These are phyloP conservation scores for Strobilomyces dryophilus DNA, from an alignment of 768 basidiomycete genomes.

Conservation along the genomic window DNA sequence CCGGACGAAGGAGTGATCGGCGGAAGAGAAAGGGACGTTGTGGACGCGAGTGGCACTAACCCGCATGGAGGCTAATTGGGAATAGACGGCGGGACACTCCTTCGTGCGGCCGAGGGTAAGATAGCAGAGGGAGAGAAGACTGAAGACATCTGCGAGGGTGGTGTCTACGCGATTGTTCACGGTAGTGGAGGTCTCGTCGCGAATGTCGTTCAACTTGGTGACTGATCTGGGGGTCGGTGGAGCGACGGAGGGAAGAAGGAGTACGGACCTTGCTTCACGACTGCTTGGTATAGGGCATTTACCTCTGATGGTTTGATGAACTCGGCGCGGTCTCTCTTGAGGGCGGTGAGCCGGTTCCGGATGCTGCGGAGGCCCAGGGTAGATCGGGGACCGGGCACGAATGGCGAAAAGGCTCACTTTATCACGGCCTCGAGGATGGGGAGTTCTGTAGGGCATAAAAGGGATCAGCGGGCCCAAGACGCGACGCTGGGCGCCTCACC, in stretches of 20 bases:
- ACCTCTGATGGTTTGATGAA: conserved; percentile 95
- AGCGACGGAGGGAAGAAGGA: background rate
- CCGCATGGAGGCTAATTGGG: conserved; percentile 93
- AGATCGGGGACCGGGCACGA: conserved; percentile 5
- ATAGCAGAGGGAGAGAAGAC: conserved; percentile 92
- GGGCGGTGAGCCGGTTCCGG: conserved; percentile 88
- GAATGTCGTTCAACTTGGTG: conserved; percentile 86
- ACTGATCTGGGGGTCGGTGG: conserved; percentile 42
- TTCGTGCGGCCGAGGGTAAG: conserved; percentile 95
- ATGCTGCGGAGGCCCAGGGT: conserved; percentile 52
- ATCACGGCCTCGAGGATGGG: conserved; percentile 94
- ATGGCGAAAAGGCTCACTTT: conserved; percentile 49
- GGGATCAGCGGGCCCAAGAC: background rate
- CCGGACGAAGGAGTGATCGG: background rate
- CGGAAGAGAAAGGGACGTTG: conserved; percentile 4
- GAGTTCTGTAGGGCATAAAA: conserved; percentile 56
- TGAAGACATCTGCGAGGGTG: conserved; percentile 93
- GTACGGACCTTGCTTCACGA: conserved; percentile 84
- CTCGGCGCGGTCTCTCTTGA: conserved; percentile 89
- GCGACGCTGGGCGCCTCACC: conserved; percentile 37
- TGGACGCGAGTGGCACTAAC: conserved; percentile 48
- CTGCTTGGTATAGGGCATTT: conserved; percentile 84
- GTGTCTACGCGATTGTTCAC: conserved; percentile 93
- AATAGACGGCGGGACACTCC: conserved; percentile 93
- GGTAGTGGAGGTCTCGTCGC: conserved; percentile 68